Conservation (phyloP, 2,329 filamentous ascomycete species). For the Pezicula carpinea region DNA sequence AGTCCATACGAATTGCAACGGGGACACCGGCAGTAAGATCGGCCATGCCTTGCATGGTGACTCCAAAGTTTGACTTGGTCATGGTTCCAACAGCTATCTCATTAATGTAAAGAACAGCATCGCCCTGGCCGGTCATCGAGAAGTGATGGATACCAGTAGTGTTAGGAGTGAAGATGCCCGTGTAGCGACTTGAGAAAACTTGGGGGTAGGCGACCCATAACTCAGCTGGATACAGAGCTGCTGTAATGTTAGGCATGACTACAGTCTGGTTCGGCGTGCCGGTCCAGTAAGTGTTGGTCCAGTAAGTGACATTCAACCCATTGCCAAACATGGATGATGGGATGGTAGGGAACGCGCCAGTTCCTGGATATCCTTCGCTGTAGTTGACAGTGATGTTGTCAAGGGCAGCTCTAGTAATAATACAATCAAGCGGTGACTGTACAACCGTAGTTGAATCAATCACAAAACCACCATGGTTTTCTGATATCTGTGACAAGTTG, state of each 20-base stretch:
- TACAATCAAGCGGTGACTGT: constrained; percentile 10
- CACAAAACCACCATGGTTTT: constrained; percentile 16
- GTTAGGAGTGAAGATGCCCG: constrained; percentile 13
- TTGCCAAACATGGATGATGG: constrained; percentile 12
- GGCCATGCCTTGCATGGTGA: constrained; percentile 12
- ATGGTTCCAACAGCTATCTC: constrained; percentile 12
- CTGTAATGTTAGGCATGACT: constrained; percentile 13
- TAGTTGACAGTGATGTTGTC: constrained; percentile 14
- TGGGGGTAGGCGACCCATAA: constrained; percentile 15
- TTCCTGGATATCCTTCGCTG: constrained; percentile 16
- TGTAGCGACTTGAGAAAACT: constrained; percentile 13
- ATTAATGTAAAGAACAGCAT: constrained; percentile 11
- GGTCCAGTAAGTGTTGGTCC: constrained; percentile 8
- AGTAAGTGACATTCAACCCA: constrained; percentile 14
- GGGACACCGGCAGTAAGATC: constrained; percentile 8
- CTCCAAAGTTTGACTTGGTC: constrained; percentile 15
- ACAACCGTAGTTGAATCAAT: constrained; percentile 14
- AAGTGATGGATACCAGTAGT: constrained; percentile 12
- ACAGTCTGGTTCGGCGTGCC: constrained; percentile 12
- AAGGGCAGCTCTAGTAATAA: constrained; percentile 4
- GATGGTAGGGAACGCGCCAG: constrained; percentile 8
- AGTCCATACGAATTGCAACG: constrained; percentile 10
- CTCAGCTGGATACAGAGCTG: constrained; percentile 9
- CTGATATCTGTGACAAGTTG: constrained; percentile 9
- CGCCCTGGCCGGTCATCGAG: constrained; percentile 12